phyloP scores from a whole-genome alignment of 2,329 filamentous ascomycete genomes.

The Aspergillus pseudonomiae region DNA sequence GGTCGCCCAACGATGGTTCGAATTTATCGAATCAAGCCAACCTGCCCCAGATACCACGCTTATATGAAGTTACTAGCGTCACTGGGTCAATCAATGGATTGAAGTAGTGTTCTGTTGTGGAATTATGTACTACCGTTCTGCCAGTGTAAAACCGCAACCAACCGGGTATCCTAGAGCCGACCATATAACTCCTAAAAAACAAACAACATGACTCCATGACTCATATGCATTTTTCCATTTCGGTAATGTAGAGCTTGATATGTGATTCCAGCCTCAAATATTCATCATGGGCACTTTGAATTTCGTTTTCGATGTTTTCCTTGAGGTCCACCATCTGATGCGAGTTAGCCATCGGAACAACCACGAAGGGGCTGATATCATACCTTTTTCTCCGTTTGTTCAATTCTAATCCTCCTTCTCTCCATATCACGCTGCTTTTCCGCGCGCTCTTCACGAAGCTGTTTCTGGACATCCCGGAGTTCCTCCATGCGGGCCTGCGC shows the following conservation, averaged over 20 bases:
- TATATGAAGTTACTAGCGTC: conserved; percentile 14
- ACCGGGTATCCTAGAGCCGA: conserved; percentile 45
- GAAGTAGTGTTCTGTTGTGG: conserved; percentile 2
- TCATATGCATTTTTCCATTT: conserved; percentile 90
- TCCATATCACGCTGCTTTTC: conserved; percentile 93
- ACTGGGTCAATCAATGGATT: conserved; percentile 12
- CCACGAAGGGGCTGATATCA: conserved; percentile 22
- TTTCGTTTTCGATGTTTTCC: conserved; percentile 94
- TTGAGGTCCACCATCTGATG: conserved; percentile 92
- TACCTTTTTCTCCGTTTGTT: conserved; percentile 99
- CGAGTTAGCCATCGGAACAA: conserved; percentile 23
- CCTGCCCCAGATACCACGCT: conserved; percentile 5
- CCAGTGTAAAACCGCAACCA: conserved; percentile 30
- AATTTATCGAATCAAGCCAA: conserved; percentile 48
- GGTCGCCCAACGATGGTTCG: conserved; percentile 69
- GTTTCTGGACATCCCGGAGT: conserved; percentile 75
- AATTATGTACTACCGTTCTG: conserved; percentile 29
- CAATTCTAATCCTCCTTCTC: conserved; percentile 85
- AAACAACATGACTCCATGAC: conserved; percentile 17
- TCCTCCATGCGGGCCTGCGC: conserved; percentile 91
- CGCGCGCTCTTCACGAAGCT: conserved; percentile 78
- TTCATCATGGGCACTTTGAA: conserved; percentile 86
- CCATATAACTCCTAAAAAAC: conserved; percentile 39
- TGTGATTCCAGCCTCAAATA: conserved; percentile 98
- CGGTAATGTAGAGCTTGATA: conserved; percentile 95